Conservation (phyloP, 129 eudicot genomes). For the Lonicera japonica region DNA sequence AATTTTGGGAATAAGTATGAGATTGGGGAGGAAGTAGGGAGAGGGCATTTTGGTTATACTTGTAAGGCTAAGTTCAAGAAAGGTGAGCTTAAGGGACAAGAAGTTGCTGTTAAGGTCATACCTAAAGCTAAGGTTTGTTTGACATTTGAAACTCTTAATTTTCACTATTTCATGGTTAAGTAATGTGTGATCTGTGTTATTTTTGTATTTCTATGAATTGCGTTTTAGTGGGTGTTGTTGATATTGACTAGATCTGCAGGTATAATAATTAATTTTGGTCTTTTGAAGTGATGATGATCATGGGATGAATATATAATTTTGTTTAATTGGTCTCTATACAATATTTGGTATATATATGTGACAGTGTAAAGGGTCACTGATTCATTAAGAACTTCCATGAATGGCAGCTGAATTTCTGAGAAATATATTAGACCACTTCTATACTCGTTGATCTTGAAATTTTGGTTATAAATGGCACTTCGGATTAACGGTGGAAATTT, state of each 20-base stretch:
- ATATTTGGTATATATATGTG: too few species aligned
- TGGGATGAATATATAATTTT: too few species aligned
- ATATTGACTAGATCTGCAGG: neutral
- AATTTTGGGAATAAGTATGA: constrained; percentile 61
- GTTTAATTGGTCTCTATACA: neutral
- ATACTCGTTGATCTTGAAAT: too few species aligned
- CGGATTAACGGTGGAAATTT: too few species aligned
- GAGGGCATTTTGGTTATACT: constrained; percentile 97
- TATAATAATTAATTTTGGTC: too few species aligned
- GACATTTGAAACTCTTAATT: neutral
- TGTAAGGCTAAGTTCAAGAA: constrained; percentile 70
- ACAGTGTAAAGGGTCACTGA: too few species aligned
- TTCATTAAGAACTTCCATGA: too few species aligned
- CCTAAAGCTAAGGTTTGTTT: constrained; percentile 89
- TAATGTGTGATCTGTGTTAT: neutral
- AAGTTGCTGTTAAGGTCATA: constrained; percentile 91
- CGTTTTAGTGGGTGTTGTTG: neutral
- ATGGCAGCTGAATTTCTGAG: too few species aligned
- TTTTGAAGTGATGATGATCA: too few species aligned
- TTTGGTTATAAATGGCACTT: too few species aligned
- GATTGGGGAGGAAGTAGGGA: constrained; percentile 82
- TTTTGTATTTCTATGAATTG: too few species aligned
- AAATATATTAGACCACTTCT: too few species aligned
- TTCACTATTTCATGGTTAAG: neutral
- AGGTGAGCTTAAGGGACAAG: constrained; percentile 79